Base-by-base conservation (phyloP, 164 flowering plant species). In the Nymphaea thermarum region DNA sequence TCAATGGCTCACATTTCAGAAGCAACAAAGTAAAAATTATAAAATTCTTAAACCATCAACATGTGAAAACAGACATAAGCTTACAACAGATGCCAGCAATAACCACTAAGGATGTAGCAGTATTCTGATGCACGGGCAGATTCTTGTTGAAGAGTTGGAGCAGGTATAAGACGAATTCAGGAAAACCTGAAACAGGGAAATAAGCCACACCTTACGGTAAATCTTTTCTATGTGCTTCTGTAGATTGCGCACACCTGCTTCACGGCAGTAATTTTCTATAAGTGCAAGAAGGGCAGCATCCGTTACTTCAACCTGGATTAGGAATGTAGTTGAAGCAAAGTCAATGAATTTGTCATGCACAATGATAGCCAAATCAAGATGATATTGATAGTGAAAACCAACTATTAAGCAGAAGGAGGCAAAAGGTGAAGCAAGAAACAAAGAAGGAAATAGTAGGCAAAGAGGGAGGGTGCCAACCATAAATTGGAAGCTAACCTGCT, bases 161-260 rank as follows among this genome's bases (percentile, higher is more conserved):
- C 57, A 8, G 8, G 57, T 51, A 15, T 15, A 51, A 51, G 57
- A 51, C 12, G 57, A 8, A 51, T 51, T 8, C 8, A 51, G 14
- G 57, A 51, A 51, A 51, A 51, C 8, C 57, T 15, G 14, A 10
- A 51, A 51, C 8, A 51, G 57, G 14, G 57, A 51, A 8, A 15
- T 51, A 68, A 60, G 67, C 64, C 77, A 70, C 63, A 89, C 99
- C 96, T 95, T 95, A 68, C 99, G 91, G 73, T 88, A 95, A n/a
- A 95, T 92, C 80, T 95, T 95, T 73, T 92, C 99, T 68, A 95
- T 95, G 16, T 95, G 98, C 75, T 91, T 91, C 63, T 95, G 98
- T 45, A 95, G 91, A 80, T 87, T 95, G 17, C 99, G 77, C 18
- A 95, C 99, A 15, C 99, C 99, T 62, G 99, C 90, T 82, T 92